Conservation (phyloP, 129 eudicot genomes). For the Silybum marianum region DNA sequence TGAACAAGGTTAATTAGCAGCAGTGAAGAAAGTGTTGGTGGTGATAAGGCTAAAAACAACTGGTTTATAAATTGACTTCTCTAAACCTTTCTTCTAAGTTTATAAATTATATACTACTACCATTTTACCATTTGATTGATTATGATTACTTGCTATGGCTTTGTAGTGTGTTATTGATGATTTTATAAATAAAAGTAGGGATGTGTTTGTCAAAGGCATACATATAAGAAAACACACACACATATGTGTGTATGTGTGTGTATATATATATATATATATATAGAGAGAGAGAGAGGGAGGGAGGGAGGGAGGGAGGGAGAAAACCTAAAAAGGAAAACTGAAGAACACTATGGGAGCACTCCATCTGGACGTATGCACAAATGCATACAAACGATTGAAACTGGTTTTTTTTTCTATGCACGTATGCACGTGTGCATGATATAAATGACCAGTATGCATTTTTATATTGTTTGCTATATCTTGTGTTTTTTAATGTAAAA, state of each 20-base stretch:
- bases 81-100: not conserved
- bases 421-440: no score
- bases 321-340: no score
- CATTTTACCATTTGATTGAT: not conserved
- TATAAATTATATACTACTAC: not conserved
- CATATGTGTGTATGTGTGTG: no score
- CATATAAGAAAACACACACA: not conserved
- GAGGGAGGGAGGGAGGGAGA: no score
- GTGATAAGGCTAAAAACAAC: constrained; percentile 59
- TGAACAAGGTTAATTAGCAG: constrained; percentile 58
- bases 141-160: constrained; percentile 13
- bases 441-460: no score
- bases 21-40: constrained; percentile 59
- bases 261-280: not conserved
- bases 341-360: no score
- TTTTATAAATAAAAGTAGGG: not conserved
- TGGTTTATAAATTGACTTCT: constrained; percentile 47
- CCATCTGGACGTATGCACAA: no score
- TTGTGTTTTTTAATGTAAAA: not conserved
- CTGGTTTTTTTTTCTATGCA: no score
- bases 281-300: no score
- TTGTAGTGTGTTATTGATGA: not conserved
- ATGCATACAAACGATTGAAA: no score
- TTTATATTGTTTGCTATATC: not conserved
- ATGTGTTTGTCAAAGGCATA: not conserved